These are phyloP conservation scores for Prosopis cineraria DNA, from an alignment of 306 rosid genomes.

Conservation along the genomic window DNA sequence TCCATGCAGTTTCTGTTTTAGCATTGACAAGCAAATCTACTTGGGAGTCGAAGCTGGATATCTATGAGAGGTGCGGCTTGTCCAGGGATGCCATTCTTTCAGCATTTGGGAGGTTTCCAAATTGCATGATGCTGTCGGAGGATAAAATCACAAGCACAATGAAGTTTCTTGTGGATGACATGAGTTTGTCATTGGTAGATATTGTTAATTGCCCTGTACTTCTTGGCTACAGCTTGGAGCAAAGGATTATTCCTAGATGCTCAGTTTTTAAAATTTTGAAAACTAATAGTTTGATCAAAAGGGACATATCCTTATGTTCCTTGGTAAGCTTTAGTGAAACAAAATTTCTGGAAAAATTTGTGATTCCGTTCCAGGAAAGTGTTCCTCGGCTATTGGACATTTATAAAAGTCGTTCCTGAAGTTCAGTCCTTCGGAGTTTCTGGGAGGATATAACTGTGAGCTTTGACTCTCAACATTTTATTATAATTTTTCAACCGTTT, in stretches of 20 bases:
- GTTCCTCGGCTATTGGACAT: background rate
- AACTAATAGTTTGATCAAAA: background rate
- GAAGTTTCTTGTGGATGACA: slow-evolving; percentile 28
- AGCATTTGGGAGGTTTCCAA: slow-evolving; percentile 35
- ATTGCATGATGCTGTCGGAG: background rate
- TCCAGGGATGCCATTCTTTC: slow-evolving; percentile 26
- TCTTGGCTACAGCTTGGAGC: slow-evolving; percentile 28
- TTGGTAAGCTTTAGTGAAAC: background rate
- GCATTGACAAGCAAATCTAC: background rate
- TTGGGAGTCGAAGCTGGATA: slow-evolving; percentile 23
- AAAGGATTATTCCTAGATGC: slow-evolving; percentile 36
- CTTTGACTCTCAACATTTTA: background rate
- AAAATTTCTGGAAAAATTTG: background rate
- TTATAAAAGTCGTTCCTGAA: background rate
- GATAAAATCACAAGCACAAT: background rate
- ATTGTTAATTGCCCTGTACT: slow-evolving; percentile 8
- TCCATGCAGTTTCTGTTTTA: slow-evolving; percentile 13
- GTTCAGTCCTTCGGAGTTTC: background rate
- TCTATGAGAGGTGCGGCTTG: slow-evolving; percentile 33
- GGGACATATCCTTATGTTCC: background rate
- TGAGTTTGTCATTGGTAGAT: slow-evolving; percentile 19
- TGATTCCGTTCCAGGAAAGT: background rate
- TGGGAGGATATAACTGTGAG: background rate
- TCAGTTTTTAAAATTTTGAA: slow-evolving; percentile 32
- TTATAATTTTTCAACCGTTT: too few species aligned